Conservation (phyloP, 2,329 filamentous ascomycete species). For the Colletotrichum cordylinicola region DNA sequence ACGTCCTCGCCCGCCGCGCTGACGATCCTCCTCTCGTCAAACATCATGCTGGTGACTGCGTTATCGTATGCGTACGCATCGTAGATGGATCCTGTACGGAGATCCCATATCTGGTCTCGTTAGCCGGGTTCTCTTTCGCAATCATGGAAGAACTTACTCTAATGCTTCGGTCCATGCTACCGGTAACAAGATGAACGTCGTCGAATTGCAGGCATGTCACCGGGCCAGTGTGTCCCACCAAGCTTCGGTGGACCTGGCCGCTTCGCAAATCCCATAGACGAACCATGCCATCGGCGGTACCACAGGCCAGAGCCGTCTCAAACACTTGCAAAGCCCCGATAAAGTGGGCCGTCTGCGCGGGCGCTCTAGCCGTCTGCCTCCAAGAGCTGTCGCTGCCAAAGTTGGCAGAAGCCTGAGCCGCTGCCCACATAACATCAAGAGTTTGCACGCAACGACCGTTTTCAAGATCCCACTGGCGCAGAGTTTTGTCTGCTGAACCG, state of each 20-base stretch:
- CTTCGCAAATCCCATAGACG: slow-evolving; percentile 95
- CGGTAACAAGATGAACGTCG: slow-evolving; percentile 92
- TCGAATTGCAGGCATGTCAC: slow-evolving; percentile 97
- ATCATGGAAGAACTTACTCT: slow-evolving; percentile 68
- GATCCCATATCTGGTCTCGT: slow-evolving; percentile 90
- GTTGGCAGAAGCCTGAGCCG: slow-evolving; percentile 82
- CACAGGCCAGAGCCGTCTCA: slow-evolving; percentile 92
- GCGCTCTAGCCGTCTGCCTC: slow-evolving; percentile 73
- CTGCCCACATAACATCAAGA: slow-evolving; percentile 96
- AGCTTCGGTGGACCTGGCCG: slow-evolving; percentile 93
- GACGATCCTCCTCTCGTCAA: slow-evolving; percentile 88
- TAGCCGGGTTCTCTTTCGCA: neutral
- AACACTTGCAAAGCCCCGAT: slow-evolving; percentile 95
- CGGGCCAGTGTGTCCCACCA: slow-evolving; percentile 94
- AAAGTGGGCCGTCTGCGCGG: slow-evolving; percentile 80
- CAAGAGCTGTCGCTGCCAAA: slow-evolving; percentile 70
- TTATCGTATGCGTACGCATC: slow-evolving; percentile 96
- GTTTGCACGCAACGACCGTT: slow-evolving; percentile 98
- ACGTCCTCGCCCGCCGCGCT: slow-evolving; percentile 90
- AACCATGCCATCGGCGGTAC: slow-evolving; percentile 97
- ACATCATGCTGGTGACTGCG: slow-evolving; percentile 95
- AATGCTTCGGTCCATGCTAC: slow-evolving; percentile 90
- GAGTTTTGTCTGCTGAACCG: slow-evolving; percentile 94
- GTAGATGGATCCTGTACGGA: slow-evolving; percentile 92
- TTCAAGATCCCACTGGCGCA: slow-evolving; percentile 96